Percentiles rank a stretch among this genome's conserved stretches.
phyloP scores from a whole-genome alignment of 495 filamentous ascomycete genomes.

The Tuber calosporum region DNA sequence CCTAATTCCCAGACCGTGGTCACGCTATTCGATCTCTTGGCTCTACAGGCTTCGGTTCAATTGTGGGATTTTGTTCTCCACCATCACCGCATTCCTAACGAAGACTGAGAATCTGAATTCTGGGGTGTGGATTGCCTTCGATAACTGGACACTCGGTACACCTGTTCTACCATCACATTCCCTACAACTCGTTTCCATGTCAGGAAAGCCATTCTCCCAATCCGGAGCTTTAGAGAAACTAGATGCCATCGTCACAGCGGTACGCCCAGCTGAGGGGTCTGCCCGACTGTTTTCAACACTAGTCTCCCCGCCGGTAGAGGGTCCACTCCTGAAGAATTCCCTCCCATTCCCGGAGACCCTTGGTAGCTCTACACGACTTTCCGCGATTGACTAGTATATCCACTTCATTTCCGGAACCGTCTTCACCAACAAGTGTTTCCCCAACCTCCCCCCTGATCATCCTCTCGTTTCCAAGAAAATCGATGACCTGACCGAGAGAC shows the following conservation, averaged over 20 bases:
- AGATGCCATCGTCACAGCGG: conserved; percentile 36
- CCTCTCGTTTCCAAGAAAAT: conserved; percentile 26
- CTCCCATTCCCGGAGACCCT: conserved; percentile 81
- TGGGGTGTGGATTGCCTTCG: conserved; percentile 37
- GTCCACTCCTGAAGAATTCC: conserved; percentile 57
- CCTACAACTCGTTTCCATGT: conserved; percentile 26
- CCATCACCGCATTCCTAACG: conserved; percentile 40
- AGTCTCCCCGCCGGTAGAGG: conserved; percentile 54
- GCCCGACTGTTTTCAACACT: conserved; percentile 64
- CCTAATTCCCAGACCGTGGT: conserved; percentile 27
- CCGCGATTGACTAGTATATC: conserved; percentile 83
- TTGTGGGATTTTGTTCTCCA: conserved; percentile 41
- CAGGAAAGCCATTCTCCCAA: conserved; percentile 30
- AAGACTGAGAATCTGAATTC: conserved; percentile 29
- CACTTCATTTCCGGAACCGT: conserved; percentile 69
- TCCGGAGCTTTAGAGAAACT: conserved; percentile 35
- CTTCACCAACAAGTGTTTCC: conserved; percentile 34
- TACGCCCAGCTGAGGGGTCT: conserved; percentile 58
- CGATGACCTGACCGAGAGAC: conserved; percentile 34
- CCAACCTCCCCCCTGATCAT: conserved; percentile 38
- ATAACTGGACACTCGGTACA: conserved; percentile 37
- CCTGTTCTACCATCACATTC: conserved; percentile 19
- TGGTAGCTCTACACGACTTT: conserved; percentile 68
- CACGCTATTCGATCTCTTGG: conserved; percentile 37
- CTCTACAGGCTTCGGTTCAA: conserved; percentile 37